Conservation (phyloP, 169 alveolate genomes). For the Besnoitia besnoiti region DNA sequence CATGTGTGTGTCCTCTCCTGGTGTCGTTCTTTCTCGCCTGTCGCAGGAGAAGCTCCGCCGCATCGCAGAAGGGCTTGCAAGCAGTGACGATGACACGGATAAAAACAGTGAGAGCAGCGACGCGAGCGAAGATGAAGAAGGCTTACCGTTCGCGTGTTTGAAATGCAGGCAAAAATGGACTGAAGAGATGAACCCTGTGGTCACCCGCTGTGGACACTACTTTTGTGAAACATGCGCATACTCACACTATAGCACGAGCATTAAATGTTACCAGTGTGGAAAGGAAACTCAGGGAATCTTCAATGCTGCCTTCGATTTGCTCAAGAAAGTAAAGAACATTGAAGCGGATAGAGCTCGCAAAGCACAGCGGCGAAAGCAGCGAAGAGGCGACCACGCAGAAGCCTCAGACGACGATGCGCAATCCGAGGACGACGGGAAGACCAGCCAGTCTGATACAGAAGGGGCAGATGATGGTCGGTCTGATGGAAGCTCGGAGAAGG, state of each 20-base stretch:
- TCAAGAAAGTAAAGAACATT: neutral
- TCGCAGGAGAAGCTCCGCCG: conserved; percentile 38
- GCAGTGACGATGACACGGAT: neutral
- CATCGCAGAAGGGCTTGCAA: conserved; percentile 40
- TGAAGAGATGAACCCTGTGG: conserved; percentile 85
- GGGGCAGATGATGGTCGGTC: neutral
- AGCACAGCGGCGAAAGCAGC: conserved; percentile 19
- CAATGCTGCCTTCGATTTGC: conserved; percentile 29
- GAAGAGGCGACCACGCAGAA: neutral
- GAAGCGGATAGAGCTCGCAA: neutral
- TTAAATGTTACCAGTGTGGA: conserved; percentile 51
- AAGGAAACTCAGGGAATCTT: conserved; percentile 60
- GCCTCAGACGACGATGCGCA: conserved; percentile 20
- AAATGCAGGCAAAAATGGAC: conserved; percentile 88
- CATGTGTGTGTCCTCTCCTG: too few relatives aligned
- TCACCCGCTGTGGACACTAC: conserved; percentile 91
- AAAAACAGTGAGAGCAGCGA: conserved; percentile 36
- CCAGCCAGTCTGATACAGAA: neutral
- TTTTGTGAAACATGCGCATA: conserved; percentile 94
- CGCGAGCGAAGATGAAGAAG: conserved; percentile 71
- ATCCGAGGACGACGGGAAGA: conserved; percentile 27
- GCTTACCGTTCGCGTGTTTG: conserved; percentile 81
- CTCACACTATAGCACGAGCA: conserved; percentile 78
- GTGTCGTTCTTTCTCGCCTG: neutral
- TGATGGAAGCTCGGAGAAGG: neutral